Percentiles rank a stretch among this genome's conserved stretches.
Evolutionary conservation across 441 rosid genomes (phyloP).

Genomic region (Cnidoscolus chayamansa): DNA sequence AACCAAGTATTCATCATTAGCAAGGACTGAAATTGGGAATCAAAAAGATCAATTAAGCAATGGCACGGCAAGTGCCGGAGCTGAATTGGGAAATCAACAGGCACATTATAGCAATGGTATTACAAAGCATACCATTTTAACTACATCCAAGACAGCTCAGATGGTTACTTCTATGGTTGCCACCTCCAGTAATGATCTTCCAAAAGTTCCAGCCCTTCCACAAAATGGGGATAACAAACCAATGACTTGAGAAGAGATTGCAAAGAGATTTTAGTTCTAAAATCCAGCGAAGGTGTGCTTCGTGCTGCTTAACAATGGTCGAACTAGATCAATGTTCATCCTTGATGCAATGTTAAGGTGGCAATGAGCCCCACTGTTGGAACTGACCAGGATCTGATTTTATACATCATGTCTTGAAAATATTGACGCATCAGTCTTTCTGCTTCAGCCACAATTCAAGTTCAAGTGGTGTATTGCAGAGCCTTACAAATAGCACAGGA

Average conservation of each 20-base stretch:
- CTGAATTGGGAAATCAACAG: slow-evolving; percentile 44
- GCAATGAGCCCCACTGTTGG: slow-evolving; percentile 22
- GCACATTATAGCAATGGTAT: slow-evolving; percentile 43
- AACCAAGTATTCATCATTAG: slow-evolving; percentile 56
- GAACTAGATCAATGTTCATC: slow-evolving; percentile 19
- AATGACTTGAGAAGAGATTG: slow-evolving; percentile 31
- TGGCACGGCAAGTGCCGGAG: slow-evolving; percentile 36
- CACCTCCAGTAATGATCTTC: slow-evolving; percentile 29
- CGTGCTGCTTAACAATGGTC: slow-evolving; percentile 10
- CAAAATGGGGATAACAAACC: slow-evolving; percentile 50
- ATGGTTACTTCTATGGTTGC: slow-evolving; percentile 25
- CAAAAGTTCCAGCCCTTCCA: slow-evolving; percentile 34
- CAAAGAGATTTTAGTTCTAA: slow-evolving; percentile 26
- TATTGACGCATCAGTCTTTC: slow-evolving; percentile 22
- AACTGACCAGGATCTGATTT: slow-evolving; percentile 30
- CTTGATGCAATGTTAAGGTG: slow-evolving; percentile 25
- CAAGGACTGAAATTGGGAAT: slow-evolving; percentile 53
- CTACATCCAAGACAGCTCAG: slow-evolving; percentile 33
- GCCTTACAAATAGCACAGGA: slow-evolving; percentile 27
- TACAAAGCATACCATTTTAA: slow-evolving; percentile 32
- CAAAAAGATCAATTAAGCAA: slow-evolving; percentile 38
- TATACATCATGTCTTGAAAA: slow-evolving; percentile 21
- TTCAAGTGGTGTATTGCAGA: slow-evolving; percentile 32
- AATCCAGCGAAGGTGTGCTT: slow-evolving; percentile 29
- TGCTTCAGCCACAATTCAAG: slow-evolving; percentile 26